phyloP scores from a whole-genome alignment of 2,329 filamentous ascomycete genomes.

The Fusarium sacchari region DNA sequence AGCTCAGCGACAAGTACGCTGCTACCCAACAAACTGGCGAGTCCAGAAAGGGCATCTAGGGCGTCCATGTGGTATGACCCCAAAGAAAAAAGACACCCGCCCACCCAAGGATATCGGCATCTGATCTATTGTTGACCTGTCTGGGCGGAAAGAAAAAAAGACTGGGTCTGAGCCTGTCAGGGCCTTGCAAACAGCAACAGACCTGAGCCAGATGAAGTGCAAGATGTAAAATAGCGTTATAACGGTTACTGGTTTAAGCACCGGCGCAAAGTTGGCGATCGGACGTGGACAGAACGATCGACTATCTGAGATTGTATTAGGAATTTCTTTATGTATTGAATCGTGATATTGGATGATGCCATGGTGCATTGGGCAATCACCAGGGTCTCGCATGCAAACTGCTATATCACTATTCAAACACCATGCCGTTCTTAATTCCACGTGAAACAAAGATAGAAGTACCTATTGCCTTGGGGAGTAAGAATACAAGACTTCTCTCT shows the following conservation, averaged over 20 bases:
- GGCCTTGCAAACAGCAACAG: constrained; percentile 9
- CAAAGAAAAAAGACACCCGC: background rate
- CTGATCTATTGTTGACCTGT: background rate
- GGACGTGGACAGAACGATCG: constrained; percentile 17
- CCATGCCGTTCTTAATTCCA: background rate
- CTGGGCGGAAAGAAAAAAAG: background rate
- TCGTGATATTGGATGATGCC: constrained; percentile 9
- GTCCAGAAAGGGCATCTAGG: constrained; percentile 68
- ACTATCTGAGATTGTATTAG: constrained; percentile 33
- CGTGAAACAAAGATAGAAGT: background rate
- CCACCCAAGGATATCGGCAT: background rate
- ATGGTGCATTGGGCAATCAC: background rate
- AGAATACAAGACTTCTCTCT: background rate
- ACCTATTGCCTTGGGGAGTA: background rate
- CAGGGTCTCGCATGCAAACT: background rate
- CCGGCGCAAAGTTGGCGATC: constrained; percentile 29
- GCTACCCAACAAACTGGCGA: constrained; percentile 61
- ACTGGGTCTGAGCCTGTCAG: constrained; percentile 19
- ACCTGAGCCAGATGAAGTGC: background rate
- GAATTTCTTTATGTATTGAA: constrained; percentile 22
- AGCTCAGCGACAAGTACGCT: constrained; percentile 84
- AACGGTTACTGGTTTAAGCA: constrained; percentile 21
- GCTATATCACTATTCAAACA: background rate
- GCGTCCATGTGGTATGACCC: background rate
- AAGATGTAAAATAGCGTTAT: constrained; percentile 32